Evolutionary conservation across 2,329 filamentous ascomycete species (phyloP).

Genomic region (Fusarium sp.): DNA sequence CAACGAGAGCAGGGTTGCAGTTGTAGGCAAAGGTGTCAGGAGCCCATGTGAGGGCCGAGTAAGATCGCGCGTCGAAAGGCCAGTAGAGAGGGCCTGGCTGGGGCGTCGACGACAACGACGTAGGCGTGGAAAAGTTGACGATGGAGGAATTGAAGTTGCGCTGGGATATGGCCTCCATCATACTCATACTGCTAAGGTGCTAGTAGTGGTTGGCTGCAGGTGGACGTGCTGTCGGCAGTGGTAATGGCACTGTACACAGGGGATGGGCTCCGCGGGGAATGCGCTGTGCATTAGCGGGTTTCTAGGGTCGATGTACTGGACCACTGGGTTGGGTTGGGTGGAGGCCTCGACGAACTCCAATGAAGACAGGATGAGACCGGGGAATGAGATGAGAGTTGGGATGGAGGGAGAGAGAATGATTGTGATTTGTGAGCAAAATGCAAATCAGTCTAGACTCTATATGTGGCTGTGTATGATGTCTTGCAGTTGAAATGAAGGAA

Average conservation of each 20-base stretch:
- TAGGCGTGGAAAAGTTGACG: conserved; percentile 39
- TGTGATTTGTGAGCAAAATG: conserved; percentile 20
- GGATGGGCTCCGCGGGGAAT: conserved; percentile 35
- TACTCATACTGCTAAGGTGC: conserved; percentile 16
- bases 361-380: not conserved
- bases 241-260: conserved; percentile 41
- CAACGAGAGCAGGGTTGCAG: conserved; percentile 22
- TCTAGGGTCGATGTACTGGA: conserved; percentile 8
- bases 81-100: conserved; percentile 31
- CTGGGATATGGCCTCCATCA: conserved; percentile 46
- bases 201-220: conserved; percentile 7
- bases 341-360: conserved; percentile 20
- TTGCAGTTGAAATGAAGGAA: conserved; percentile 2
- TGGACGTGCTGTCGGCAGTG: conserved; percentile 27
- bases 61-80: conserved; percentile 38
- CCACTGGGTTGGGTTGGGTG: conserved; percentile 19
- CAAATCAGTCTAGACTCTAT: conserved; percentile 36
- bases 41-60: conserved; percentile 38
- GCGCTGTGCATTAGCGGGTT: conserved; percentile 45
- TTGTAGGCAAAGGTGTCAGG: conserved; percentile 35
- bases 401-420: conserved; percentile 15
- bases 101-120: conserved; percentile 23
- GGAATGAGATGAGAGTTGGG: conserved; percentile 2
- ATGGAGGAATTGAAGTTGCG: conserved; percentile 46
- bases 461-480: conserved; percentile 27